Percentiles rank a stretch among this genome's conserved stretches.
Evolutionary conservation across 2,329 filamentous ascomycete species (phyloP).

Genomic region (Colletotrichum sp.): DNA sequence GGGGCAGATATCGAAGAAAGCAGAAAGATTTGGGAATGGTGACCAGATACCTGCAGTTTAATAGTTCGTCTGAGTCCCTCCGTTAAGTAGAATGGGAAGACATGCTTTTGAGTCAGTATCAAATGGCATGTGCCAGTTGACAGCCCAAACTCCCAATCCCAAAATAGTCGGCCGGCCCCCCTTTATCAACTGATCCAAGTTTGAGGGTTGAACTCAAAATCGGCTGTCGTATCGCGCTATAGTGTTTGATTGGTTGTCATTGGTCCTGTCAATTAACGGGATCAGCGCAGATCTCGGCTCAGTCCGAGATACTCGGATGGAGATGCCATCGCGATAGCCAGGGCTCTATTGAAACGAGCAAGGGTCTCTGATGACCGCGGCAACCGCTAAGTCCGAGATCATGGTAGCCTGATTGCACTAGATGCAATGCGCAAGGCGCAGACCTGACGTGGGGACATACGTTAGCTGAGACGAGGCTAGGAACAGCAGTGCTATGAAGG

Average conservation of each 20-base stretch:
- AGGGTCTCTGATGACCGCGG: background rate
- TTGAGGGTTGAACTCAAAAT: background rate
- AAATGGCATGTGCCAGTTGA: background rate
- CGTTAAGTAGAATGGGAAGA: accelerated
- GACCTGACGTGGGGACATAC: too few relatives aligned
- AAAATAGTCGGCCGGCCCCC: too few relatives aligned
- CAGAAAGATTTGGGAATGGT: background rate
- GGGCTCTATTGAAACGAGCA: background rate
- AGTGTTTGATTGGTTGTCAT: background rate
- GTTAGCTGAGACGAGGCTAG: background rate
- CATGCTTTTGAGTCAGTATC: background rate
- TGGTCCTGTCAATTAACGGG: background rate
- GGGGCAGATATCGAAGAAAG: background rate
- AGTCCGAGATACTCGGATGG: background rate
- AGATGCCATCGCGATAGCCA: background rate
- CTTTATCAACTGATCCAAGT: background rate
- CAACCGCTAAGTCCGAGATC: background rate
- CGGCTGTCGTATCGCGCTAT: background rate
- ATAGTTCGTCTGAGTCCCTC: background rate
- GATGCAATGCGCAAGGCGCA: too few relatives aligned
- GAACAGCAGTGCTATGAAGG: background rate
- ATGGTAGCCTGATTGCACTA: background rate
- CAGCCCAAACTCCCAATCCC: background rate
- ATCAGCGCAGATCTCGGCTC: background rate
- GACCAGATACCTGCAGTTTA: background rate